Evolutionary conservation across 768 basidiomycete species (phyloP).

Genomic region (Boletus reticuloceps): DNA sequence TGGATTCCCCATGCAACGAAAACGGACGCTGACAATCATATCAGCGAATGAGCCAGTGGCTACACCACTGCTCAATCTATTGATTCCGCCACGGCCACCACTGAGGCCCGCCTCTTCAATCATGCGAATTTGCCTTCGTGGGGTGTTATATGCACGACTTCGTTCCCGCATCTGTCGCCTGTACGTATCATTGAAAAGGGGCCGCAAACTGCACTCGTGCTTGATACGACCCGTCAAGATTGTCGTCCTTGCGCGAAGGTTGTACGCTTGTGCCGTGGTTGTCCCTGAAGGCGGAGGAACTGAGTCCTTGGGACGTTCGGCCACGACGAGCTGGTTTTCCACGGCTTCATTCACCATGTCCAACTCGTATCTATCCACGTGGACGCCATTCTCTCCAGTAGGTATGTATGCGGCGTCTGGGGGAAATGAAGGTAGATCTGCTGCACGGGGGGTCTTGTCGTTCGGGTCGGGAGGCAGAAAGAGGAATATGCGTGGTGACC

Average conservation of each 20-base stretch:
- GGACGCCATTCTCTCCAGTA: constrained; percentile 26
- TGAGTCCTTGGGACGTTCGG: constrained; percentile 73
- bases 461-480: constrained; percentile 58
- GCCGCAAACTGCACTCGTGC: constrained; percentile 75
- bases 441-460: constrained; percentile 36
- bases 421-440: constrained; percentile 25
- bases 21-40: constrained; percentile 54
- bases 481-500: constrained; percentile 61
- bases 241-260: constrained; percentile 68
- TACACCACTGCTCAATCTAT: constrained; percentile 75
- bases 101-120: constrained; percentile 70
- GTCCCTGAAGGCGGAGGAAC: constrained; percentile 37
- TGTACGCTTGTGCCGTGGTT: constrained; percentile 40
- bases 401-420: constrained; percentile 31
- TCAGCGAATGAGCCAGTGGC: constrained; percentile 59
- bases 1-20: background rate
- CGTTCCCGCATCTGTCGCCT: constrained; percentile 71
- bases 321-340: constrained; percentile 83
- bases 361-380: constrained; percentile 74
- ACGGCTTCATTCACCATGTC: constrained; percentile 84
- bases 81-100: constrained; percentile 71
- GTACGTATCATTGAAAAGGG: constrained; percentile 65
- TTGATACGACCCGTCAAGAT: constrained; percentile 78
- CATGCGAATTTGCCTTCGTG: constrained; percentile 61
- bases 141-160: constrained; percentile 63